phyloP scores from a whole-genome alignment of 192 early-diverging fungal species.

The Phlyctochytrium arcticum region DNA sequence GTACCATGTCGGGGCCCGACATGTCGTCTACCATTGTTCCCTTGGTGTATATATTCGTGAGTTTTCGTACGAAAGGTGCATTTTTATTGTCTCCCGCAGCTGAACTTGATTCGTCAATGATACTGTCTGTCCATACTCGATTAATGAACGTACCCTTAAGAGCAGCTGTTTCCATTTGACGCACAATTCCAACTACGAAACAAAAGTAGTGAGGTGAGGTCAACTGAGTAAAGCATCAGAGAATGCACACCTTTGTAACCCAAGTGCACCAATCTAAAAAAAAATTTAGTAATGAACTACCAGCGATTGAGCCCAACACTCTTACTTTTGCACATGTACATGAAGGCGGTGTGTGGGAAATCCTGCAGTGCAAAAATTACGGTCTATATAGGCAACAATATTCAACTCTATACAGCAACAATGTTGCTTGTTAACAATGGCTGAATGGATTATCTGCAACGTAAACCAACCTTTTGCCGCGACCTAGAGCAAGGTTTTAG shows the following conservation, averaged over 20 bases:
- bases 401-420: constrained; percentile 63
- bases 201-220: background rate
- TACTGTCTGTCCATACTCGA: background rate
- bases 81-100: constrained; percentile 61
- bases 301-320: background rate
- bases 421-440: too few relatives aligned
- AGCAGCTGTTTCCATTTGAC: constrained; percentile 82
- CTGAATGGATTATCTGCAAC: too few relatives aligned
- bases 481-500: constrained; percentile 33
- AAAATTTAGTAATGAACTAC: background rate
- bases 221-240: background rate
- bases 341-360: constrained; percentile 73
- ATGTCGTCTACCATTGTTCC: constrained; percentile 58
- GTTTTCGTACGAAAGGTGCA: constrained; percentile 63
- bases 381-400: constrained; percentile 76
- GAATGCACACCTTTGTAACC: constrained; percentile 60
- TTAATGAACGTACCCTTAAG: constrained; percentile 51
- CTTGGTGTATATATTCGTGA: constrained; percentile 67
- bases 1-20: constrained; percentile 1
- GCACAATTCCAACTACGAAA: constrained; percentile 69
- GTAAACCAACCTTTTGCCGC: constrained; percentile 54
- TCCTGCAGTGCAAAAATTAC: constrained; percentile 75
- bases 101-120: background rate
- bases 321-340: constrained; percentile 74
- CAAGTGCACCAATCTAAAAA: constrained; percentile 61